Conservation (phyloP, 495 filamentous ascomycete genomes). For the Penicillium turbatum region DNA sequence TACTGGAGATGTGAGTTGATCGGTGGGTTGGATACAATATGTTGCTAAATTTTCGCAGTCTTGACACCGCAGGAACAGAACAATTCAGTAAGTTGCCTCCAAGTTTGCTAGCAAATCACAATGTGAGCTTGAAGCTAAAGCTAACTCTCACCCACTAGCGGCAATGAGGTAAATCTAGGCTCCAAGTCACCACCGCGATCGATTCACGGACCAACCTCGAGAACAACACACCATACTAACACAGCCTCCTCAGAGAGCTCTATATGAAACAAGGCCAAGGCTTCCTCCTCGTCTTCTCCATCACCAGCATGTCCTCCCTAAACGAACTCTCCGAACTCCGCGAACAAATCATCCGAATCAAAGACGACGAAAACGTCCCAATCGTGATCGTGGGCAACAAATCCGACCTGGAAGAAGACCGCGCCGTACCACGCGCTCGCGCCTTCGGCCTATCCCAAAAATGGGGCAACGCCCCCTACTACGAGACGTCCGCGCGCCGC, state of each 20-base stretch:
- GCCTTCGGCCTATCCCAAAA: slow-evolving; percentile 83
- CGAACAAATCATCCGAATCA: slow-evolving; percentile 95
- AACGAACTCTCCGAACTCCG: slow-evolving; percentile 82
- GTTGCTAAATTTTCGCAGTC: slow-evolving; percentile 43
- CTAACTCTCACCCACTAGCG: slow-evolving; percentile 44
- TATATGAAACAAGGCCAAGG: slow-evolving; percentile 98
- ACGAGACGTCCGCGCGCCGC: slow-evolving; percentile 85
- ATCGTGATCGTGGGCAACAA: slow-evolving; percentile 98
- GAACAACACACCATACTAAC: slow-evolving; percentile 10
- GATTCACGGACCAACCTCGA: slow-evolving; percentile 2
- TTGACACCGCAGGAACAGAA: slow-evolving; percentile 96
- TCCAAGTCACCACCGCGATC: not conserved
- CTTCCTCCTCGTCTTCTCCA: slow-evolving; percentile 96
- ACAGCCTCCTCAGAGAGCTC: slow-evolving; percentile 60
- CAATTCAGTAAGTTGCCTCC: slow-evolving; percentile 75
- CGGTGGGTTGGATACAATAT: slow-evolving; percentile 1
- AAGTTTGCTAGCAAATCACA: slow-evolving; percentile 16
- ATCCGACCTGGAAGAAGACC: slow-evolving; percentile 89
- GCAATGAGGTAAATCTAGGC: slow-evolving; percentile 60
- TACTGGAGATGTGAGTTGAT: slow-evolving; percentile 82
- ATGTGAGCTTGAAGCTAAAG: slow-evolving; percentile 26
- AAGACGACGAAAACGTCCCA: slow-evolving; percentile 86
- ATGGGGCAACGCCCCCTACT: slow-evolving; percentile 91
- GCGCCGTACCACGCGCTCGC: slow-evolving; percentile 72
- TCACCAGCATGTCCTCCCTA: slow-evolving; percentile 81